phyloP scores from a whole-genome alignment of 768 basidiomycete species.

The Arthromyces matolae region DNA sequence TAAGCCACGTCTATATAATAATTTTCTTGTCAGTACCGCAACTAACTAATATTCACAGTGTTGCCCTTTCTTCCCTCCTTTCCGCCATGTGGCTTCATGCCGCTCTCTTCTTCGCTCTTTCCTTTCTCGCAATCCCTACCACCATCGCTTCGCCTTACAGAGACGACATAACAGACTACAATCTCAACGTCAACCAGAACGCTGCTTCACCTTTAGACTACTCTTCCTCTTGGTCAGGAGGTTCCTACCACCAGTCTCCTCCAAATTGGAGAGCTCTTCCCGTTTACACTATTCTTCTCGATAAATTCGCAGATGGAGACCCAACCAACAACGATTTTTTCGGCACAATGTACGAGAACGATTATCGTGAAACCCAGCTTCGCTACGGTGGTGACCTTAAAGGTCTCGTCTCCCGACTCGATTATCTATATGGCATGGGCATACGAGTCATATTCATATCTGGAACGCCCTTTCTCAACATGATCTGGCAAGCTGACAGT shows the following conservation, averaged over 20 bases:
- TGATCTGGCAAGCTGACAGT: constrained; percentile 98
- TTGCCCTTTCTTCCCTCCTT: constrained; percentile 3
- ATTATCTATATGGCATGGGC: constrained; percentile 91
- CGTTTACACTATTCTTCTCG: constrained; percentile 77
- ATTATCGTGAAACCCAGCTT: constrained; percentile 85
- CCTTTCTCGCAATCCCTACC: constrained; percentile 33
- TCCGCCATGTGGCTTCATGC: constrained; percentile 44
- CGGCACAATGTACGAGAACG: constrained; percentile 72
- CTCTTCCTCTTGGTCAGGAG: constrained; percentile 52
- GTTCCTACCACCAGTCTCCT: constrained; percentile 75
- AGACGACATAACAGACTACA: constrained; percentile 64
- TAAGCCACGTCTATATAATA: constrained; percentile 3
- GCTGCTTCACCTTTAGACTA: constrained; percentile 69
- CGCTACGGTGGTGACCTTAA: constrained; percentile 87
- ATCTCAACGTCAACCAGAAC: constrained; percentile 74
- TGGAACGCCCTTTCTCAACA: constrained; percentile 90
- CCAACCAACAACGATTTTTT: constrained; percentile 92
- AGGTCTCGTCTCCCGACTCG: constrained; percentile 69
- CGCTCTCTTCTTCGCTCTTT: constrained; percentile 37
- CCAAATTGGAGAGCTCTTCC: constrained; percentile 82
- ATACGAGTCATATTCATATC: constrained; percentile 83
- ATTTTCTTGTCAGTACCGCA: constrained; percentile 19
- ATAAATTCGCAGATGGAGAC: constrained; percentile 94
- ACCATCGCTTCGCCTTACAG: constrained; percentile 62
- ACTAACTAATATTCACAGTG: constrained; percentile 3